phyloP scores from a whole-genome alignment of 495 filamentous ascomycete genomes.

The Xanthoparmelia taractica region DNA sequence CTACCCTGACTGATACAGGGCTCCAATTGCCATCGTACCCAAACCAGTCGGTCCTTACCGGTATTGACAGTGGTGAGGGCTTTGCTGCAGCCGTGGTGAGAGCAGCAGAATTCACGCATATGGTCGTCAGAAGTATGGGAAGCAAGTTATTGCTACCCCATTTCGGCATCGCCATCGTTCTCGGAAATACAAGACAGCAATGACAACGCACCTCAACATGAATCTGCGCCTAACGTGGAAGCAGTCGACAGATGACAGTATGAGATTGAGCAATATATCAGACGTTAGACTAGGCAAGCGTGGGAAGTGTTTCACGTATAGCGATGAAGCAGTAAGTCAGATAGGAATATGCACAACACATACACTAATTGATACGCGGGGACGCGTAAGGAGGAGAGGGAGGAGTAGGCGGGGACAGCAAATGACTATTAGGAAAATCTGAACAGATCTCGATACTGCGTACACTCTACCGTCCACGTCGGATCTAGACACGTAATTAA shows the following conservation, averaged over 20 bases:
- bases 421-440: background rate
- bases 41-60: constrained; percentile 16
- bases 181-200: background rate
- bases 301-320: background rate
- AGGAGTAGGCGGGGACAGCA: background rate
- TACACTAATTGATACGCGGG: background rate
- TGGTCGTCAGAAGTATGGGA: background rate
- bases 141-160: background rate
- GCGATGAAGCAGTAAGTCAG: background rate
- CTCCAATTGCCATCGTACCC: constrained; percentile 22
- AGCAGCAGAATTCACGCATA: background rate
- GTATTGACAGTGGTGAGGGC: constrained; percentile 15
- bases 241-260: background rate
- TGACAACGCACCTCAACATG: background rate
- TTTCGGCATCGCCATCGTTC: background rate
- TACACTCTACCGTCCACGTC: background rate
- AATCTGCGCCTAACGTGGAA: background rate
- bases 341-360: background rate
- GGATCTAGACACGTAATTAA: background rate
- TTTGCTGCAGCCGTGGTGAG: background rate
- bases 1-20: constrained; percentile 44
- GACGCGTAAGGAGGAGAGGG: background rate
- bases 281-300: background rate
- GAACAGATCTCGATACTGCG: constrained; percentile 1
- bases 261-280: background rate